phyloP scores from a whole-genome alignment of 148 eudicot species.

The Vaccinium darrowii region DNA sequence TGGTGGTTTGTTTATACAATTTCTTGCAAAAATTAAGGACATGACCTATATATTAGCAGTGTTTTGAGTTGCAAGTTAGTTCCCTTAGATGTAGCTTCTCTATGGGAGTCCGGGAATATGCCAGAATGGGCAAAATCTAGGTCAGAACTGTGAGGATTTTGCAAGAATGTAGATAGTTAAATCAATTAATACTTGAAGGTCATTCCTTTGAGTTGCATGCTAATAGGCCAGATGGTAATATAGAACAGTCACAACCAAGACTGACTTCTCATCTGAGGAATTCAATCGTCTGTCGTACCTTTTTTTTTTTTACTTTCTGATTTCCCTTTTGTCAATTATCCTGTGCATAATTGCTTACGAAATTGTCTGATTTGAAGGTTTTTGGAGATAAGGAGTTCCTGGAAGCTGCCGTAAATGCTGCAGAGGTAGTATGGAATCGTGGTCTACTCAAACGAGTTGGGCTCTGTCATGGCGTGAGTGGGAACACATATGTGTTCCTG shows the following conservation, averaged over 20 bases:
- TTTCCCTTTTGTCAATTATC: too few relatives aligned
- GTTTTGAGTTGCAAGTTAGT: not conserved
- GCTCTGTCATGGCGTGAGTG: conserved; percentile 70
- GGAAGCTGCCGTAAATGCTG: conserved; percentile 55
- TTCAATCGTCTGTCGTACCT: not conserved
- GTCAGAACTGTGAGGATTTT: not conserved
- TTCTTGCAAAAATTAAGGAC: not conserved
- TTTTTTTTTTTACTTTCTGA: not conserved
- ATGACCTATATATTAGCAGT: not conserved
- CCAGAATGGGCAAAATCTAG: not conserved
- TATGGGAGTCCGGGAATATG: not conserved
- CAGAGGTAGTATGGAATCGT: conserved; percentile 64
- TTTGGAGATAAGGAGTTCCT: conserved; percentile 45
- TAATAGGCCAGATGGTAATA: not conserved
- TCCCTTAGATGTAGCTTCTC: not conserved
- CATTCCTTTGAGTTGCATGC: not conserved
- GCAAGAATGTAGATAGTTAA: not conserved
- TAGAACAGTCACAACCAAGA: not conserved
- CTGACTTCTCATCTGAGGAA: not conserved
- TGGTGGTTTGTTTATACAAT: not conserved
- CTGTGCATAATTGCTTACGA: too few relatives aligned
- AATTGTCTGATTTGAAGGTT: conserved; percentile 28
- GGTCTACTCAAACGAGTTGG: conserved; percentile 66
- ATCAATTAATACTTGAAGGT: not conserved
- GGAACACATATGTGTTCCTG: conserved; percentile 58